Conservation (phyloP, 305 asterid genomes). For the Rubia occidens region DNA sequence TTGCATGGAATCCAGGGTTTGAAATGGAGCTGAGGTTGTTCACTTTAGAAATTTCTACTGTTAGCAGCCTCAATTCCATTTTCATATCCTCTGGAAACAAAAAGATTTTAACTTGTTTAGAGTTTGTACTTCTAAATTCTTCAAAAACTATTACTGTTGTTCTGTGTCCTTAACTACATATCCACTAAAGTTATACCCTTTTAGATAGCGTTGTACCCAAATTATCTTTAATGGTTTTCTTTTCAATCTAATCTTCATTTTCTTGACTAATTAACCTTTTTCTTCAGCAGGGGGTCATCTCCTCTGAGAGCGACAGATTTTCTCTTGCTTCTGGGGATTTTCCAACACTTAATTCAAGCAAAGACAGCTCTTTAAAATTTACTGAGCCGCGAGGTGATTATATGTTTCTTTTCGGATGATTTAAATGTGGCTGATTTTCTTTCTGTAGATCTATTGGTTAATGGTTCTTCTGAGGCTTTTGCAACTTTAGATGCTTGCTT, state of each 20-base stretch:
- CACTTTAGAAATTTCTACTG: neutral
- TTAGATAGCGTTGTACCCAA: neutral
- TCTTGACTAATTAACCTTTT: conserved; percentile 12
- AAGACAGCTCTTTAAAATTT: conserved; percentile 44
- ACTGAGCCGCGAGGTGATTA: conserved; percentile 56
- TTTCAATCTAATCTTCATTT: neutral
- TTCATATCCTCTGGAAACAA: neutral
- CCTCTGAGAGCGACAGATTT: conserved; percentile 69
- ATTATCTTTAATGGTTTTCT: neutral
- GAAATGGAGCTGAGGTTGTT: no score
- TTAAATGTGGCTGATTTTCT: neutral
- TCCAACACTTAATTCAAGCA: conserved; percentile 83
- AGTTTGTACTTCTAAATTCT: neutral
- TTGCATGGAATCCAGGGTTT: neutral
- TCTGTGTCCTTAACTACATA: neutral
- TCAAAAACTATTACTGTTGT: neutral
- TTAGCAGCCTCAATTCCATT: neutral
- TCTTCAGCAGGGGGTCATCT: conserved; percentile 53
- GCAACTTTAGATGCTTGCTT: neutral
- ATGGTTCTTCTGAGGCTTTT: neutral
- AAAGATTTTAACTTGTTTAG: neutral
- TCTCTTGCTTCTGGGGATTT: conserved; percentile 86
- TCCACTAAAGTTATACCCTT: neutral
- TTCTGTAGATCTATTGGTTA: neutral
- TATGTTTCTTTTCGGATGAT: conserved; percentile 3